A percentile compares a stretch with the other conserved stretches of the same genome.
Evolutionary conservation across 2,329 filamentous ascomycete genomes (phyloP).

Genomic region (Alternaria solani): DNA sequence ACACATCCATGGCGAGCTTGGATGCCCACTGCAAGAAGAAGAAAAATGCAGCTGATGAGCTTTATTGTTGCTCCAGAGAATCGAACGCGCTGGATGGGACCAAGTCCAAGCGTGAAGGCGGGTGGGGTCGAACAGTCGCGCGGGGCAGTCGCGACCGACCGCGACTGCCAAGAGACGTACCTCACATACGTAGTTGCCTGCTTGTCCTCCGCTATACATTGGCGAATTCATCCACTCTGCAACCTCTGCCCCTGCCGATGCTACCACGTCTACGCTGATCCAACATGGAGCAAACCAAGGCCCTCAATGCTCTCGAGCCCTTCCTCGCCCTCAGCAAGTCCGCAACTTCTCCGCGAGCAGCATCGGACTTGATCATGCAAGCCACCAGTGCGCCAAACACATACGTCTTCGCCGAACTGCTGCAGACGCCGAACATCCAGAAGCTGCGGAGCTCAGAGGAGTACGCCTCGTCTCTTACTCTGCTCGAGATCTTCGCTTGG

Average conservation of each 20-base stretch:
- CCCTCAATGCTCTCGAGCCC: conserved; percentile 73
- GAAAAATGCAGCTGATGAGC: not conserved
- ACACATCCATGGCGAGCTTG: not conserved
- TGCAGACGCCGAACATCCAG: conserved; percentile 81
- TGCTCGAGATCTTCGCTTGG: conserved; percentile 90
- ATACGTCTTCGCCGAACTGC: conserved; percentile 93
- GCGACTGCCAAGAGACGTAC: conserved; percentile 25
- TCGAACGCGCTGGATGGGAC: not conserved
- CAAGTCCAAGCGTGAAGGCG: not conserved
- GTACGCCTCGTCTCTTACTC: conserved; percentile 68
- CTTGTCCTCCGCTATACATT: conserved; percentile 10
- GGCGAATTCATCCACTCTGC: not conserved
- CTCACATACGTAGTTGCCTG: conserved; percentile 21
- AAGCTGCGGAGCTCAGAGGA: conserved; percentile 71
- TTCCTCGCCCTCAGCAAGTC: conserved; percentile 89
- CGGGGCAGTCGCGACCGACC: conserved; percentile 32
- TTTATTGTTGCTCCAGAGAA: not conserved
- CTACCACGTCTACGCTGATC: not conserved
- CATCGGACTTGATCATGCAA: conserved; percentile 83
- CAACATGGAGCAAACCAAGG: conserved; percentile 75
- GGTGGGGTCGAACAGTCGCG: conserved; percentile 20
- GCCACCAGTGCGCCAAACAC: conserved; percentile 90
- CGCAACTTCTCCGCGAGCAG: conserved; percentile 81
- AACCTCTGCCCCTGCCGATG: not conserved
- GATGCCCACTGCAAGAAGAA: not conserved